Evolutionary conservation across 306 rosid species (phyloP).

Genomic region (Medicago arabica): DNA sequence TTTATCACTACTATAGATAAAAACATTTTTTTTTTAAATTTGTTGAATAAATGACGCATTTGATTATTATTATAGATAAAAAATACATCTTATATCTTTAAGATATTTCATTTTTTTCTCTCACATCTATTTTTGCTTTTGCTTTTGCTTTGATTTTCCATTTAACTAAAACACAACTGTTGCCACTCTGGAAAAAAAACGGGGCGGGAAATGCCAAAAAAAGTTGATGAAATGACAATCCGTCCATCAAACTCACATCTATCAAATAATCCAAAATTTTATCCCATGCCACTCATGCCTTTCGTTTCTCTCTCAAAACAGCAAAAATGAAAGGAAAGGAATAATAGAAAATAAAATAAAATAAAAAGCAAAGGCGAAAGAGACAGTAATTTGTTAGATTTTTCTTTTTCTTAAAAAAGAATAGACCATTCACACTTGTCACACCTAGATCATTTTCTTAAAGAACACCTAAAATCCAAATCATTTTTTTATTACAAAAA

Average conservation of each 20-base stretch:
- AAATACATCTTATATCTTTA: too few species aligned
- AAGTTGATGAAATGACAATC: constrained; percentile 29
- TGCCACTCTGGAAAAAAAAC: background rate
- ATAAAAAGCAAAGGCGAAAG: constrained; percentile 25
- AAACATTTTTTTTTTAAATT: too few species aligned
- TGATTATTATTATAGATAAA: too few species aligned
- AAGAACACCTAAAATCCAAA: too few species aligned
- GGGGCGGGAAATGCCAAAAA: constrained; percentile 29
- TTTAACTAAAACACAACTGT: background rate
- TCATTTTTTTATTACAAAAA: too few species aligned
- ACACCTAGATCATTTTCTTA: constrained; percentile 4
- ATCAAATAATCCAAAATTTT: constrained; percentile 46
- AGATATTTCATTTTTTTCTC: too few species aligned
- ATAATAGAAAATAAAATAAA: background rate
- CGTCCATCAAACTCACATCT: background rate
- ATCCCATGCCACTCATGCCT: constrained; percentile 22
- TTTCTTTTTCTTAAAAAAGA: background rate
- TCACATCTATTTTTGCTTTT: too few species aligned
- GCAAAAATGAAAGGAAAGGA: background rate
- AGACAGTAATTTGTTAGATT: background rate
- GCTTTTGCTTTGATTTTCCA: constrained; percentile 10
- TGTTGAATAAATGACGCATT: too few species aligned
- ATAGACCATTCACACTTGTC: background rate
- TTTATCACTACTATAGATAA: too few species aligned
- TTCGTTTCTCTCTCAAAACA: constrained; percentile 34